phyloP scores from a whole-genome alignment of 495 filamentous ascomycete genomes.

The Aspergillus kassunensis region DNA sequence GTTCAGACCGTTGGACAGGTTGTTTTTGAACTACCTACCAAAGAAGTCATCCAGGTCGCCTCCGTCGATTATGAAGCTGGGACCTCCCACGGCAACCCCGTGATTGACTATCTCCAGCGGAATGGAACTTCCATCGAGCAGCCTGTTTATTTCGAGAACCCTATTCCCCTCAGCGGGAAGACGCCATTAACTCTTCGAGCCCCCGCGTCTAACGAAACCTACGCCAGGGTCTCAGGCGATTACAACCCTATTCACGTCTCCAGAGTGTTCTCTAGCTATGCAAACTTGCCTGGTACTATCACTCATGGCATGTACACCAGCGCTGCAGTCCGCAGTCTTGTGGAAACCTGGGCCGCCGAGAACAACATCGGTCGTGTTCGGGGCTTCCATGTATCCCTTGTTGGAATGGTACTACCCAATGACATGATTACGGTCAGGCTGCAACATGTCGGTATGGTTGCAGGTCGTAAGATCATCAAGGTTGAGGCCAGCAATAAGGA shows the following conservation, averaged over 20 bases:
- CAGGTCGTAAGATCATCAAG: slow-evolving; percentile 98
- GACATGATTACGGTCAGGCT: slow-evolving; percentile 91
- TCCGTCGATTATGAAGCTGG: slow-evolving; percentile 92
- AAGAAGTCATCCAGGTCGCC: slow-evolving; percentile 94
- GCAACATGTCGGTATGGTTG: slow-evolving; percentile 96
- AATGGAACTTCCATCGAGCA: slow-evolving; percentile 93
- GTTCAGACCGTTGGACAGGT: slow-evolving; percentile 94
- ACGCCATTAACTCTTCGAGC: slow-evolving; percentile 80
- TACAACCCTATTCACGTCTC: slow-evolving; percentile 99
- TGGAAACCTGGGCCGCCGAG: slow-evolving; percentile 98
- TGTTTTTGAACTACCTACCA: slow-evolving; percentile 89
- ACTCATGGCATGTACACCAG: slow-evolving; percentile 99
- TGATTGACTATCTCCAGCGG: slow-evolving; percentile 91
- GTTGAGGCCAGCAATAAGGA: slow-evolving; percentile 92
- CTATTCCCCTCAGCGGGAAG: slow-evolving; percentile 92
- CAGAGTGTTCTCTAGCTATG: slow-evolving; percentile 90
- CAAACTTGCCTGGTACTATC: slow-evolving; percentile 91
- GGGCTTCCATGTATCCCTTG: slow-evolving; percentile 90
- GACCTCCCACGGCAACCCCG: slow-evolving; percentile 88
- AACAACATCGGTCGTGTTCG: slow-evolving; percentile 97
- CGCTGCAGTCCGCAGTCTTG: slow-evolving; percentile 93
- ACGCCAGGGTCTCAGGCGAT: slow-evolving; percentile 94
- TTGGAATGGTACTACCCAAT: slow-evolving; percentile 97
- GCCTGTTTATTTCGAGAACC: slow-evolving; percentile 93
- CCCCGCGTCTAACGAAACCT: slow-evolving; percentile 96